Base-by-base conservation (phyloP, 495 filamentous ascomycete species). In the Filosporella fistucella region DNA sequence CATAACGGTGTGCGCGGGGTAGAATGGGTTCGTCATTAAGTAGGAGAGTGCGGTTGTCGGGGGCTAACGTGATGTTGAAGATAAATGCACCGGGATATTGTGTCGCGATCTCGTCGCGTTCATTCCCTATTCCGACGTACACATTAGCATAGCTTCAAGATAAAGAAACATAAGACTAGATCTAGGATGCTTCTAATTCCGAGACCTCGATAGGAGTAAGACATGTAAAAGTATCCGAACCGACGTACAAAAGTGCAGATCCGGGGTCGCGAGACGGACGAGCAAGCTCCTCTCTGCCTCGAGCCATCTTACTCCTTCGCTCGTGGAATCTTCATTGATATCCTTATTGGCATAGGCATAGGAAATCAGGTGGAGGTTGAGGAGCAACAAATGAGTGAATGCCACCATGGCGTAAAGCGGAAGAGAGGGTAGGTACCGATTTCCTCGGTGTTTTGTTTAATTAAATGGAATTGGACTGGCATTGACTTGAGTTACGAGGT, bases 1-100 rank as follows among this genome's bases (percentile, higher is more conserved):
- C 16, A 28, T 53, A 18, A 22, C 36, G 17, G 20, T 53, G 10
- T 42, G 28, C 17, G 25, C 26, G 36, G 32, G 50, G 50, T 1
- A 53, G 43, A 43, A 53, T 47, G 14, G 50, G 35, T 28, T 40
- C 14, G 20, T 41, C 43, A 22, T 53, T 45, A 8, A 53, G 42
- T 2, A 47, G 25, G 12, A 53, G 43, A 9, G 24, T 46, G 34
- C 34, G 50, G n/a, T 47, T 35, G 43, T 53, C 50, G 21, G 34
- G 50, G 18, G 42, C 42, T 20, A 53, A 25, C 7, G 50, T 53
- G 43, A 53, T 47, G 43, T 47, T 50, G 22, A 51, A 45, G 18
- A 51, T 41, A 4, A 51, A 25, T 23, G 49, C 49, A n/a, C 32
- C 35, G 12, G 40, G 49, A 22, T 8, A 10, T 7, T 37, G 18